Evolutionary conservation across 495 filamentous ascomycete species (phyloP).

Genomic region (Aspergillus saccharolyticus): DNA sequence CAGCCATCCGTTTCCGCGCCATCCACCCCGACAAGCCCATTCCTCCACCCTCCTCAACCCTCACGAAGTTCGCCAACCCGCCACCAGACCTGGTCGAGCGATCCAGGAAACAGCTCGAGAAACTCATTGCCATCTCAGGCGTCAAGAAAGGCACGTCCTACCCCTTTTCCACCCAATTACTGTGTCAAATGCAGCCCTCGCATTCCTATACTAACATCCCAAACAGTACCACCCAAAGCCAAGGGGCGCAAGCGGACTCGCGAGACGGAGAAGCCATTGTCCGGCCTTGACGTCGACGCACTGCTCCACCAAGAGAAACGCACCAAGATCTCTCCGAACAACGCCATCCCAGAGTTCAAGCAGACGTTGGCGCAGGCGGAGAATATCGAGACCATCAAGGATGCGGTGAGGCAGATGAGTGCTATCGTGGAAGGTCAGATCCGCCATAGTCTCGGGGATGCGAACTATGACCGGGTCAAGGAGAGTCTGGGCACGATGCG

Average conservation of each 20-base stretch:
- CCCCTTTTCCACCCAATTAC: too few relatives aligned
- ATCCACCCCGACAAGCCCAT: slow-evolving; percentile 66
- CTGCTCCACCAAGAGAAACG: slow-evolving; percentile 62
- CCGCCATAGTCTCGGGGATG: slow-evolving; percentile 66
- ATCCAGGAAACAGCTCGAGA: slow-evolving; percentile 50
- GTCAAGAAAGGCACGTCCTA: slow-evolving; percentile 72
- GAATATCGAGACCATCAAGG: slow-evolving; percentile 55
- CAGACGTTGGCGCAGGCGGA: slow-evolving; percentile 63
- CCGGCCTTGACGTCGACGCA: slow-evolving; percentile 79
- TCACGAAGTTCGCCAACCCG: slow-evolving; percentile 71
- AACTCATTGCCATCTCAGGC: slow-evolving; percentile 62
- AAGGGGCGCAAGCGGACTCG: slow-evolving; percentile 66
- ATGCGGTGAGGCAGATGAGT: slow-evolving; percentile 70
- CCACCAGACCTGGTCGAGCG: slow-evolving; percentile 59
- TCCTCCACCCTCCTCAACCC: slow-evolving; percentile 58
- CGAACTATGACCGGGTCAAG: slow-evolving; percentile 65
- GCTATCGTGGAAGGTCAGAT: slow-evolving; percentile 65
- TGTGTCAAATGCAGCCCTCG: neutral
- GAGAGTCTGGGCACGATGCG: slow-evolving; percentile 76
- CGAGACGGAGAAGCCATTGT: slow-evolving; percentile 75
- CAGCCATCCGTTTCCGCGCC: slow-evolving; percentile 78
- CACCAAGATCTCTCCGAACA: slow-evolving; percentile 64
- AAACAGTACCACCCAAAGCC: slow-evolving; percentile 73
- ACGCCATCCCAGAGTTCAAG: slow-evolving; percentile 91
- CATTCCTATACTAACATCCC: neutral